phyloP scores from a whole-genome alignment of 345 rosid species.

The Nasturtium officinale region DNA sequence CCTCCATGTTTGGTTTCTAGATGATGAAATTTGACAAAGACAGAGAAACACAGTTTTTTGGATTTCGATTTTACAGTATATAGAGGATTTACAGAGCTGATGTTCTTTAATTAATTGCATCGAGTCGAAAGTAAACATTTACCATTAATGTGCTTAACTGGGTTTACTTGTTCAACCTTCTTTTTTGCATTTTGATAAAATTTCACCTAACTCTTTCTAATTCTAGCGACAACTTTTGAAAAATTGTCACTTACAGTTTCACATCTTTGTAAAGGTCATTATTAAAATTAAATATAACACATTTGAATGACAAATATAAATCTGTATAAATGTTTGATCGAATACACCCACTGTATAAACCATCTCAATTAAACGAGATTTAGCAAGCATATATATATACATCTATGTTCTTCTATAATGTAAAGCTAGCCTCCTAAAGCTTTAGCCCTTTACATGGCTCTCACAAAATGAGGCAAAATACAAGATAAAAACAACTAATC shows the following conservation, averaged over 20 bases:
- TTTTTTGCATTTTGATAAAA: not conserved
- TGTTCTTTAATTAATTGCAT: not conserved
- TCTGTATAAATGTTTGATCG: not conserved
- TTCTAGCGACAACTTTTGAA: conserved; percentile 8
- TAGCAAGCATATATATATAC: not conserved
- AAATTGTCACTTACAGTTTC: not conserved
- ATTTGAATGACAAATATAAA: not conserved
- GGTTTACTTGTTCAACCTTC: conserved; percentile 5
- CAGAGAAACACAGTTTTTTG: not conserved
- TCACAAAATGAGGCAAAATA: conserved; percentile 18
- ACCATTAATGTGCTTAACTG: not conserved
- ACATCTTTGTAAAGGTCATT: conserved; percentile 10
- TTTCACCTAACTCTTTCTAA: not conserved
- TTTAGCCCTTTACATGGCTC: not conserved
- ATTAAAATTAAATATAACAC: not conserved
- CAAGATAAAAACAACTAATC: not conserved
- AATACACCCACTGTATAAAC: not conserved
- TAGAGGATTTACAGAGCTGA: not conserved
- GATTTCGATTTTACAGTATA: not conserved
- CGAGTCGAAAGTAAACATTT: not conserved
- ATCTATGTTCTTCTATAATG: not conserved
- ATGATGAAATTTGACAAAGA: not conserved
- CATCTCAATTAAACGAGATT: not conserved
- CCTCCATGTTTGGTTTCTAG: conserved; percentile 17
- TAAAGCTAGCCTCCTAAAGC: conserved; percentile 24